These are phyloP conservation scores for Leccinum incarnatum DNA, from an alignment of 768 basidiomycete genomes.

Conservation along the genomic window DNA sequence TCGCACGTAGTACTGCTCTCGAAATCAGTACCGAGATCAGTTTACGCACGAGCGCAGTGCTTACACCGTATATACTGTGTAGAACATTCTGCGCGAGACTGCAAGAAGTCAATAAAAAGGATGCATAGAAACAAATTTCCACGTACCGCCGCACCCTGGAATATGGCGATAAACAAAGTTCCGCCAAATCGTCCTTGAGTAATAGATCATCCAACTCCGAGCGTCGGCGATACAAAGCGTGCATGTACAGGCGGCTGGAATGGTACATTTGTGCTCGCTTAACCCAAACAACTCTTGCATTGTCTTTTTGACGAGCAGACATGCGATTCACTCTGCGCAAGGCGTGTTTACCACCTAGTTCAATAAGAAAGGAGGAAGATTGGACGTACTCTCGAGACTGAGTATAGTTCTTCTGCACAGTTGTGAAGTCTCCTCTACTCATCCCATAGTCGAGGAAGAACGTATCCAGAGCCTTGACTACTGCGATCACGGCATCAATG, in stretches of 20 bases:
- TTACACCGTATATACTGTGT: slow-evolving; percentile 60
- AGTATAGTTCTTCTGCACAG: slow-evolving; percentile 49
- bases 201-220: slow-evolving; percentile 72
- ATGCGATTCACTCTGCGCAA: slow-evolving; percentile 55
- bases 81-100: slow-evolving; percentile 71
- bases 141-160: slow-evolving; percentile 70
- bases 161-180: slow-evolving; percentile 77
- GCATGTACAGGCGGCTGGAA: slow-evolving; percentile 72
- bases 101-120: slow-evolving; percentile 4
- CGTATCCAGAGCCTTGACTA: slow-evolving; percentile 72
- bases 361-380: neutral
- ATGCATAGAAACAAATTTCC: neutral
- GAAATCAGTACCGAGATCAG: slow-evolving; percentile 19
- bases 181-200: slow-evolving; percentile 58
- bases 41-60: slow-evolving; percentile 17
- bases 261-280: slow-evolving; percentile 81
- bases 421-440: slow-evolving; percentile 54
- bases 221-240: slow-evolving; percentile 70
- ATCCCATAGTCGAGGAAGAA: slow-evolving; percentile 73
- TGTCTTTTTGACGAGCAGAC: slow-evolving; percentile 71
- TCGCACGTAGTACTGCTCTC: slow-evolving; percentile 59
- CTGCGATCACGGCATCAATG: slow-evolving; percentile 77
- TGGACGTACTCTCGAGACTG: slow-evolving; percentile 31
- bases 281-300: slow-evolving; percentile 68
- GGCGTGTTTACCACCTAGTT: neutral